phyloP scores from a whole-genome alignment of 805 yeast species.

The Spathaspora gorwiae region DNA sequence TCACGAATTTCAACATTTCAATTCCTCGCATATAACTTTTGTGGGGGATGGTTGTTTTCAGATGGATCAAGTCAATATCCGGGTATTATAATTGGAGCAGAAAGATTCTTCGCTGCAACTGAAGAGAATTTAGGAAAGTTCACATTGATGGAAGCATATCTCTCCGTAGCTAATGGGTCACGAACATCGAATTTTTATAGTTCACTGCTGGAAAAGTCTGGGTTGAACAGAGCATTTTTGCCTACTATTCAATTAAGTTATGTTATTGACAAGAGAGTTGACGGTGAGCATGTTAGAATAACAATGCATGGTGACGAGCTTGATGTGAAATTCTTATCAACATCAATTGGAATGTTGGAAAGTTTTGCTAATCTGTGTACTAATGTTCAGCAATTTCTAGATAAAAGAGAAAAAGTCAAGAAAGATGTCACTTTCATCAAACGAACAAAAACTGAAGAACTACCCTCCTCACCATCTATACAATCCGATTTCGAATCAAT shows the following conservation, averaged over 20 bases:
- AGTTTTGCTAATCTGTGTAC: slow-evolving; percentile 45
- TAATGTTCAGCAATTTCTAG: slow-evolving; percentile 34
- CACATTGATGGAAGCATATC: slow-evolving; percentile 62
- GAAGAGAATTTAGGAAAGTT: slow-evolving; percentile 62
- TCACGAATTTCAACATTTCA: slow-evolving; percentile 49
- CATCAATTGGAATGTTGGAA: slow-evolving; percentile 53
- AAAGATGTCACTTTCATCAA: slow-evolving; percentile 5
- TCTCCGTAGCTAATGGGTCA: slow-evolving; percentile 66
- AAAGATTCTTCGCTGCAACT: slow-evolving; percentile 61
- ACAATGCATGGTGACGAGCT: slow-evolving; percentile 63
- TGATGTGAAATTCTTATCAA: slow-evolving; percentile 60
- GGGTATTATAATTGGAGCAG: slow-evolving; percentile 78
- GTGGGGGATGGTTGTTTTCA: slow-evolving; percentile 78
- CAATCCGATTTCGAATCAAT: slow-evolving; percentile 32
- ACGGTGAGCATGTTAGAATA: slow-evolving; percentile 38
- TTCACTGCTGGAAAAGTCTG: slow-evolving; percentile 39
- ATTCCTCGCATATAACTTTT: slow-evolving; percentile 57
- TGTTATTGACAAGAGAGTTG: slow-evolving; percentile 24
- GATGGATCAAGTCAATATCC: slow-evolving; percentile 43
- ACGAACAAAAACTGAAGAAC: slow-evolving; percentile 6
- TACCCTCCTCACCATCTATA: not conserved
- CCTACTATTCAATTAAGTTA: slow-evolving; percentile 64
- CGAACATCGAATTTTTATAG: slow-evolving; percentile 48
- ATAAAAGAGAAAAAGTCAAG: slow-evolving; percentile 12
- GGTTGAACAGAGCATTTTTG: slow-evolving; percentile 59